These are phyloP conservation scores for Russula dissimulans DNA, from an alignment of 768 basidiomycete genomes.

Conservation along the genomic window DNA sequence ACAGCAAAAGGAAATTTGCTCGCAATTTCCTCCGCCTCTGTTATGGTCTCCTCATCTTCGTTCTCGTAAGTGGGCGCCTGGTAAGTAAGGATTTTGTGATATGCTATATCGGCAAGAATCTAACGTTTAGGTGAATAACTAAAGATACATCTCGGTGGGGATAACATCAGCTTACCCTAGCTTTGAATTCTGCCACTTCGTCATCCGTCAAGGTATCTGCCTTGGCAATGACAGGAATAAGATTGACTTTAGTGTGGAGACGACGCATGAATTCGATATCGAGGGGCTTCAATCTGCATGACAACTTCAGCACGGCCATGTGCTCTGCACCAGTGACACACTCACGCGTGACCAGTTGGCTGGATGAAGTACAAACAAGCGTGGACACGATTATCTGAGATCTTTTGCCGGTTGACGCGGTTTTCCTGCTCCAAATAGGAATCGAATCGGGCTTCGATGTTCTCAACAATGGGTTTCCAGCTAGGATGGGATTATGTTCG, in stretches of 20 bases:
- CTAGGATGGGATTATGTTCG: conserved; percentile 32
- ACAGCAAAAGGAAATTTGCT: conserved; percentile 99
- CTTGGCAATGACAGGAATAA: conserved; percentile 98
- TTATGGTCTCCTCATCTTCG: conserved; percentile 96
- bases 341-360: conserved; percentile 95
- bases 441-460: conserved; percentile 97
- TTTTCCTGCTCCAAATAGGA: conserved; percentile 98
- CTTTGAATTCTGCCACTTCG: conserved; percentile 88
- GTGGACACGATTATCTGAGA: conserved; percentile 95
- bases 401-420: conserved; percentile 89
- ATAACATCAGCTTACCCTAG: conserved; percentile 47
- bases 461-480: conserved; percentile 98
- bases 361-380: conserved; percentile 99
- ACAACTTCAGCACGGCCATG: not conserved
- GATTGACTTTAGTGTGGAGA: conserved; percentile 93
- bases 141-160: not conserved
- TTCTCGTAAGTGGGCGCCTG: conserved; percentile 96
- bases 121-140: conserved; percentile 24
- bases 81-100: conserved; percentile 97
- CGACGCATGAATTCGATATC: conserved; percentile 99
- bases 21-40: conserved; percentile 95
- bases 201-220: conserved; percentile 97
- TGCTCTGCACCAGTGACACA: conserved; percentile 3
- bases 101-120: conserved; percentile 88
- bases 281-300: conserved; percentile 86